Evolutionary conservation across 2,329 filamentous ascomycete genomes (phyloP), one percentile per base, ranked within the genome.

Genomic region (Phyllosticta citribraziliensis): DNA sequence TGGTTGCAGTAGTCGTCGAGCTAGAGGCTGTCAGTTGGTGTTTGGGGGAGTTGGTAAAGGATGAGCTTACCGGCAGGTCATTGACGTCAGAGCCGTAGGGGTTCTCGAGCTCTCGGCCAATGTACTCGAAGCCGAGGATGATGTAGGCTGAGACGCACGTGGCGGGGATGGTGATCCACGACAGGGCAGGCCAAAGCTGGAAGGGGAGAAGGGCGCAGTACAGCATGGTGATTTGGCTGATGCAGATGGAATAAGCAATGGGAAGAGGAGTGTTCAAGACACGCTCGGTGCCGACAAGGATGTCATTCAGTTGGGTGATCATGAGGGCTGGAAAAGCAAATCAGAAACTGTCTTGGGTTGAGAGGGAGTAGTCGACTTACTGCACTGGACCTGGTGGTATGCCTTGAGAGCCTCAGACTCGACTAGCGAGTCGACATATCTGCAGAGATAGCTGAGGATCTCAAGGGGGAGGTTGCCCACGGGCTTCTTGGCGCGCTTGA

Each of bases 401-500:
- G 33, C 51, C 60, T 78, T 74, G 30, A 88, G 76, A 14, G 50
- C 20, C n/a, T n/a, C 6, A 33, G 40, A 11, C 30, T 74, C 70
- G 56, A 87, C 78, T 64, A 86, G 75, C 57, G 80, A 79, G 66
- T 91, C 85, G 33, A 89, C 74, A 64, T 88, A 88, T 24, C 84
- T 75, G 20, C 83, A 83, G 4, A 94, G 73, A 70, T 93, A 87
- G 69, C 82, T 87, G 30, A 94, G 78, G 58, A 94, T 88, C 71
- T 95, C 90, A 9, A 93, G 79, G 0, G 90, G 90, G n/a, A 93
- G 79, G 72, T 95, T 92, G 60, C 90, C 90, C 12, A 93, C 80
- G 1, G 89, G 88, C 66, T 82, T 83, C 64, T 83, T 82, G 14
- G 88, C 83, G 52, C 82, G 81, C 80, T 94, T 94, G 73, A 94